Conservation (phyloP, 2,329 filamentous ascomycete genomes). For the Sphaerulina vaccinii region DNA sequence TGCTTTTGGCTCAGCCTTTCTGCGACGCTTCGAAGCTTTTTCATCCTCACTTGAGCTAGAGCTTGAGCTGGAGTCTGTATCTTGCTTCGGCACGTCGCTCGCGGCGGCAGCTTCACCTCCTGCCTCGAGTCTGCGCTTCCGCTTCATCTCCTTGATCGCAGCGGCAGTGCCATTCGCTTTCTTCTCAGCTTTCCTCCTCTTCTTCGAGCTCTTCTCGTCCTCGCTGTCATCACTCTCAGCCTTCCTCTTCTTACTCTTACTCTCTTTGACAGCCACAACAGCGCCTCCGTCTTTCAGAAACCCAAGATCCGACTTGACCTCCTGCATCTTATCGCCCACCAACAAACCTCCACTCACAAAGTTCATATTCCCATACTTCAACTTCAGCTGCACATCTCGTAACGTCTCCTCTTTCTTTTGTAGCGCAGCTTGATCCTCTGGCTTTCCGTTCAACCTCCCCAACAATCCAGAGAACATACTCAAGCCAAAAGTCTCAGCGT, state of each 20-base stretch:
- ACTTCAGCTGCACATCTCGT: constrained; percentile 68
- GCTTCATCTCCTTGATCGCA: constrained; percentile 28
- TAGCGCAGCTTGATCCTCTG: constrained; percentile 66
- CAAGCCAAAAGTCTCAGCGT: constrained; percentile 73
- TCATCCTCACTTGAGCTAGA: constrained; percentile 26
- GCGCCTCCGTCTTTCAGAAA: constrained; percentile 44
- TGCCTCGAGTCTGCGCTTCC: constrained; percentile 21
- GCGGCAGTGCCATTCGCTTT: constrained; percentile 14
- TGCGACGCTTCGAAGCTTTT: constrained; percentile 42
- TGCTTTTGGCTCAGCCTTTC: constrained; percentile 26
- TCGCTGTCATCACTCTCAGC: constrained; percentile 11
- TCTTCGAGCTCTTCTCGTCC: constrained; percentile 32
- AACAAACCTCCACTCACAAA: constrained; percentile 85
- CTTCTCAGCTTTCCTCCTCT: constrained; percentile 39
- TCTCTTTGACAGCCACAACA: constrained; percentile 40
- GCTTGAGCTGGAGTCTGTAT: constrained; percentile 12
- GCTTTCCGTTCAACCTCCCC: constrained; percentile 83
- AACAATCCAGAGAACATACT: constrained; percentile 83
- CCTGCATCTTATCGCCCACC: constrained; percentile 57
- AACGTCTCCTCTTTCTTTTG: constrained; percentile 63
- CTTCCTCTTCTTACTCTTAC: constrained; percentile 41
- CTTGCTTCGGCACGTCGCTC: constrained; percentile 2
- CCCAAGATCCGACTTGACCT: constrained; percentile 19
- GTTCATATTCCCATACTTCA: constrained; percentile 75
- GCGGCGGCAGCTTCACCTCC: background rate